Base-by-base conservation (phyloP, 352 stramenopile genomes). In the Phytophthora brassicae region DNA sequence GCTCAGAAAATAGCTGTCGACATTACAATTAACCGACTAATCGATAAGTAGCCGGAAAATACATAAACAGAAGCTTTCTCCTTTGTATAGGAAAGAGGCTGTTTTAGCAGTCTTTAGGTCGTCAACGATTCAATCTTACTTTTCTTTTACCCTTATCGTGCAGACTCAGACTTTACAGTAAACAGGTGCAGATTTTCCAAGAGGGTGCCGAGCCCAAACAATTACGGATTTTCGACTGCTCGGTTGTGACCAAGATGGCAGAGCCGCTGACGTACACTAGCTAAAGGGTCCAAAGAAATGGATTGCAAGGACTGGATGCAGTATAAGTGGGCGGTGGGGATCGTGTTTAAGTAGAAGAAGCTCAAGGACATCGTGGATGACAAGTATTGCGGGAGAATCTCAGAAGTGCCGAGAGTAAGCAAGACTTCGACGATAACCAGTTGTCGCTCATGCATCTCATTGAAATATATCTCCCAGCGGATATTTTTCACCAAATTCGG, bases 371-470 rank as follows among this genome's bases (percentile, higher is more conserved):
- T 43, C 5, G 36, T 43, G 16, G 36, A 43, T 4, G 35, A 16
- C 4, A 31, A 12, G 35, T 14, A 5, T 42, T 5, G 14, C 12
- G 35, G 7, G 35, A 41, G 13, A 41, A 6, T 1, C 35, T 41
- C 4, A 20, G 16, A 12, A 13, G 2, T 20, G 36, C n/a, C 4
- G 36, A 43, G 36, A 23, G 0, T 12, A 8, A 23, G 2, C 2
- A 23, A 12, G 36, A 20, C 2, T 43, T 43, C 4, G 36, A 43
- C 2, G 36, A 43, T n/a, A 43, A 23, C 2, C 36, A 43, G 5
- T 2, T 43, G 16, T 23, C 36, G 47, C 45, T 53, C 19, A 60
- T 54, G 31, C 53, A 46, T 6, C 17, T 60, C 1, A 38, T 60
- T 6, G 42, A 43, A 5, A 60, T 52, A 35, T 46, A 42, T 4